Base-by-base conservation (phyloP, 257 asterid genomes). In the Paulownia fortunei region DNA sequence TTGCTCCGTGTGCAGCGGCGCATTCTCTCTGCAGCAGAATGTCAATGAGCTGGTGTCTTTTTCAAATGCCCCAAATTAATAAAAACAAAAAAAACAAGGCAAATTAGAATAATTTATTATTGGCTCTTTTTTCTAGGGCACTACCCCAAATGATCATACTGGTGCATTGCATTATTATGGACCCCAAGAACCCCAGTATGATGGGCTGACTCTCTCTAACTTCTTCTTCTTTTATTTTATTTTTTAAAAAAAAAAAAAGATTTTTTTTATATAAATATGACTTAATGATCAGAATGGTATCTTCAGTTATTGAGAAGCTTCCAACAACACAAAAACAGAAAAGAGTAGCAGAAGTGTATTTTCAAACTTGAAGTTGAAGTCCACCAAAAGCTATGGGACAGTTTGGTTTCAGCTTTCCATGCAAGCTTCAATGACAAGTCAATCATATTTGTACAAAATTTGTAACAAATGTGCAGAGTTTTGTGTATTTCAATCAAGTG, bases 1-100 rank as follows among this genome's bases (percentile, higher is more conserved):
- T 79, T 12, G 78, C 68, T 83, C 96, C 96, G 85, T 82, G 84
- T 72, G 84, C 84, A 81, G 81, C 88, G 85, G 82, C 92, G 86
- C 83, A 79, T 74, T 81, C 74, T 81, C 83, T 78, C 82, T 55
- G 62, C 24, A 52, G 27, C 27, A 83, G 76, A 69, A 74, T 87
- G 96, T 91, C 92, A 52, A 82, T 83, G 86, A 68, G 82, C 83
- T 42, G 0, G 6, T 80, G 96, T 90, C 92, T 13, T 84, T 61
- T 89, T 76, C 88, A 66, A 86, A 49, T 83, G 72, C 69, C 84
- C 82, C 75, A 21, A 75, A 39, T 66, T 68, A 72, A 80, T 59
- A 56, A 64, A 27, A 84, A 83, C 88, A 83, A 85, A 63, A 13
- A 46, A 62, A 46, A 58, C 61, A 51, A 73, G 30, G 9, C 55